Base-by-base conservation (phyloP, 164 flowering plant genomes). In the Macadamia tetraphylla region DNA sequence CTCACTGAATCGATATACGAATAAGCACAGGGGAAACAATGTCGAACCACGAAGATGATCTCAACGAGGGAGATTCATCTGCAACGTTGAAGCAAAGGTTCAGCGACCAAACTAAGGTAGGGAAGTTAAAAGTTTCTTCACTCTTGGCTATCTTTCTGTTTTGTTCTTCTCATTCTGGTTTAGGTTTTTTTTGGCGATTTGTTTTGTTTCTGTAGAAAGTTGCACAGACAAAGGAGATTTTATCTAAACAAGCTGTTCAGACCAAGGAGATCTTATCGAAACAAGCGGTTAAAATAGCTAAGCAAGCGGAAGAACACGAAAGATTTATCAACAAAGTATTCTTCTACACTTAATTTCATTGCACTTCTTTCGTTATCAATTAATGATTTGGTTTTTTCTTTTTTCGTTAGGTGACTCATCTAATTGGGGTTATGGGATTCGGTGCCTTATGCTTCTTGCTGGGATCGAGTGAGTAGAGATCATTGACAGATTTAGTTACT, bases 281-380 rank as follows among this genome's bases (percentile, higher is more conserved):
- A 71, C 99, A 94, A 63, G 99, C 99, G 1, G 85, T 81, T 48
- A 90, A 85, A 79, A 86, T 94, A 67, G 97, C 97, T 11, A 86
- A 88, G 69, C 94, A 82, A 72, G 99, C 99, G 23, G 99, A 94
- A 72, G 95, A 92, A 71, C 99, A 94, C 58, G 99, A 94, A 65
- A 67, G 82, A 29, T 89, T 94, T 77, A 90, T 94, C 71, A 89
- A 80, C 49, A 94, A 92, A 94, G 99, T 88, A 17, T 64, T 56
- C 23, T 9, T 51, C 58, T 52, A 46, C 1, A 11, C 51, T 1
- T 4, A 9, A 9, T 46, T 46, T 46, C 13, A 11, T 46, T 46
- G 12, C 51, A 46, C 13, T 3, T 65, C 15, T 40, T 10, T 58
- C 31, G 15, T n/a, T 17, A 46, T 32, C 9, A 23, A 52, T 59